Base-by-base conservation (phyloP, 768 basidiomycete species). In the Suillus occidentalis region DNA sequence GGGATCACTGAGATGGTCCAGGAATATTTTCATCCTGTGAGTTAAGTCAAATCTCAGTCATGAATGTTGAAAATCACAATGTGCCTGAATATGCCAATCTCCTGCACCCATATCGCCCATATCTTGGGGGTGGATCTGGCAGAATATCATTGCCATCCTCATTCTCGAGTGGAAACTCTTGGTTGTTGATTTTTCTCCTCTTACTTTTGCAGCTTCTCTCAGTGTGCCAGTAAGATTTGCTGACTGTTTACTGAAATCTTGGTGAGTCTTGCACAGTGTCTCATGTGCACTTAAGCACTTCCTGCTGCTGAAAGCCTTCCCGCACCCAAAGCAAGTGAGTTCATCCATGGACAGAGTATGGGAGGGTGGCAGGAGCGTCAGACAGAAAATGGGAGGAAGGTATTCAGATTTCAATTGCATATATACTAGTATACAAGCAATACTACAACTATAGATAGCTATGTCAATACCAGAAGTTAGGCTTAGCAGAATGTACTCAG, bases 321-420 rank as follows among this genome's bases (percentile, higher is more conserved):
- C 61, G 55, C 61, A 62, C 3, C 61, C 61, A 18, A 62, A 37
- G 50, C 61, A 62, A 16, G 16, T 45, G 25, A 60, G 40, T 31
- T 31, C 9, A 5, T 60, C 60, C 60, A 60, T 60, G 6, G 42
- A 50, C 13, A n/a, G n/a, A 31, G 50, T 28, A 31, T 14, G 43
- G 7, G 43, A 8, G 43, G 20, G 43, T 3, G 43, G 16, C 14
- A 7, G 50, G 9, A 47, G 45, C 2, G 2, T 20, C 50, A 31
- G 50, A 45, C 18, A 43, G 16, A 42, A 28, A 42, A 28, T 52
- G 25, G 18, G 50, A 31, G 28, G 13, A 28, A 8, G 49, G 50
- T 18, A 42, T 37, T 37, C 37, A 10, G 37, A 37, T 37, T 37
- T 9, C 9, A 37, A 37, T 12, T 37, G 10, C 2, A 37, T 37